These are phyloP conservation scores for Blakeslea trispora DNA, from an alignment of 371 early-diverging fungal genomes.

Conservation along the genomic window DNA sequence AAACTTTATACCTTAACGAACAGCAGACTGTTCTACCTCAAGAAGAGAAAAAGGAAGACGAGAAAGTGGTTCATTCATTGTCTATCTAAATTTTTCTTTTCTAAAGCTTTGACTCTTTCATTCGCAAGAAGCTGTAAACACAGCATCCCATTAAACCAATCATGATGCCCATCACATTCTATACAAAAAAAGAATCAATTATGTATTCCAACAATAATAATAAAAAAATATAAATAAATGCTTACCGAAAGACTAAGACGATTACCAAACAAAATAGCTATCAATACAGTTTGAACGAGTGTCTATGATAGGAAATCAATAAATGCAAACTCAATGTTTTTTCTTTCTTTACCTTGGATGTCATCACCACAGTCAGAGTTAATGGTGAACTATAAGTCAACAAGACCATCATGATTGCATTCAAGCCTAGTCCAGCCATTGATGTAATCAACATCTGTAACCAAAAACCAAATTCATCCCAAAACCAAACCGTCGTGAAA, in stretches of 20 bases:
- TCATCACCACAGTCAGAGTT: constrained; percentile 12
- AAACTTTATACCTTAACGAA: constrained; percentile 7
- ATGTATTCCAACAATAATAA: neutral
- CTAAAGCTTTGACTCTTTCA: constrained; percentile 14
- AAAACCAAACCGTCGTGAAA: constrained; percentile 21
- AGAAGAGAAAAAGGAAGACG: constrained; percentile 10
- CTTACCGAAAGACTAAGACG: constrained; percentile 19
- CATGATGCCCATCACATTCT: constrained; percentile 22
- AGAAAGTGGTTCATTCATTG: constrained; percentile 14
- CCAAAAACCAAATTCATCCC: constrained; percentile 32
- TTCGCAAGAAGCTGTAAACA: constrained; percentile 13
- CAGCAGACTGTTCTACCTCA: neutral
- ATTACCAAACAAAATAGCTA: constrained; percentile 23
- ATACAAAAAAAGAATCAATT: neutral
- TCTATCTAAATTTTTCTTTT: constrained; percentile 8
- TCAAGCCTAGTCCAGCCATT: constrained; percentile 22
- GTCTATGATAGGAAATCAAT: too few species aligned
- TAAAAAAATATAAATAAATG: neutral
- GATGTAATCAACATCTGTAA: constrained; percentile 30
- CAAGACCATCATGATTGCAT: constrained; percentile 18
- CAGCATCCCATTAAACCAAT: constrained; percentile 14
- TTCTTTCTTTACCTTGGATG: constrained; percentile 16
- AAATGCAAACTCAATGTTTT: neutral
- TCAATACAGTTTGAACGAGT: constrained; percentile 18
- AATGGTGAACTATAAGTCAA: constrained; percentile 24